A percentile compares a stretch with the other conserved stretches of the same genome.
Conservation (phyloP, 371 early-diverging fungal genomes). For the Apophysomyces elegans region DNA sequence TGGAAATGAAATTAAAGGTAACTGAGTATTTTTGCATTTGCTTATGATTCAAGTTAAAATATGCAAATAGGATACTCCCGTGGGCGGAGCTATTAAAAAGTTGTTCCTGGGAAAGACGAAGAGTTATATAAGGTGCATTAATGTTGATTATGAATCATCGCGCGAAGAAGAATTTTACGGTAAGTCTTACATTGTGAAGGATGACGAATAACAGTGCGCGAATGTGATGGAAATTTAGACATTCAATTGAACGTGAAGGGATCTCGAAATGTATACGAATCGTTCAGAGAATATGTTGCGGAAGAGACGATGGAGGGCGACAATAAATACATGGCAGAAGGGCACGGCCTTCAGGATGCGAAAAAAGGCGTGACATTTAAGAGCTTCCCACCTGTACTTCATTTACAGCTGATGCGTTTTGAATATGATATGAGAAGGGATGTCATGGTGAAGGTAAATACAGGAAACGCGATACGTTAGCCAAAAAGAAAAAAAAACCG, state of each 20-base stretch:
- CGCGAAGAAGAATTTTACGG: conserved; percentile 67
- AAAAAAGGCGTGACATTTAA: conserved; percentile 95
- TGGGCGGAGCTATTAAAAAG: conserved; percentile 83
- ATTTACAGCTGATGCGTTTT: conserved; percentile 96
- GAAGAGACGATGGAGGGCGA: conserved; percentile 95
- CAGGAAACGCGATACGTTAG: neutral
- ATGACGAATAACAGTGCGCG: neutral
- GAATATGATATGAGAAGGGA: conserved; percentile 92
- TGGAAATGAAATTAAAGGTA: conserved; percentile 84
- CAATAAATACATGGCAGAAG: conserved; percentile 96
- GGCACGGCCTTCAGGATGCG: conserved; percentile 94
- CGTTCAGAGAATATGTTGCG: conserved; percentile 84
- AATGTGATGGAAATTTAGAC: conserved; percentile 47
- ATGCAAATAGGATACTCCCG: conserved; percentile 69
- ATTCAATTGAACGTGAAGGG: conserved; percentile 95
- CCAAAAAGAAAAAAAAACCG: neutral
- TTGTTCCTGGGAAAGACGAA: conserved; percentile 94
- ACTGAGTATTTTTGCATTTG: neutral
- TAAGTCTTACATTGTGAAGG: neutral
- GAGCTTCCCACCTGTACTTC: conserved; percentile 93
- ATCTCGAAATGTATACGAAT: conserved; percentile 79
- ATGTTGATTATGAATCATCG: conserved; percentile 90
- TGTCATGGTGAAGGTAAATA: conserved; percentile 79
- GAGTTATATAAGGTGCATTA: conserved; percentile 88
- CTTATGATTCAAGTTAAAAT: neutral